Conservation (phyloP, 2,329 filamentous ascomycete species). For the Blumeria hordei region DNA sequence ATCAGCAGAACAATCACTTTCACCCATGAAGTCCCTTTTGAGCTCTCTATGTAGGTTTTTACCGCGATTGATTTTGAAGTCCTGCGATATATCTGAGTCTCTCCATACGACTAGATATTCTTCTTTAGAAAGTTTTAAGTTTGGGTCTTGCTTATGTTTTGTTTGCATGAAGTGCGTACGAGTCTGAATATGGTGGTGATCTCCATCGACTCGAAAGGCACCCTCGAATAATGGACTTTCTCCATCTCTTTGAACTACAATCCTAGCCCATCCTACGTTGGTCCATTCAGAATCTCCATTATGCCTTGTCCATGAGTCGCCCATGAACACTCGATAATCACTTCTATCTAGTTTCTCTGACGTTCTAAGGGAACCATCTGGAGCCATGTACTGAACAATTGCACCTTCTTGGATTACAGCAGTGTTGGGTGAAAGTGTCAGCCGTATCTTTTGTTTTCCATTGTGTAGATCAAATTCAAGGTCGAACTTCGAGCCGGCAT, state of each 20-base stretch:
- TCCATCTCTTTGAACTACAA: constrained; percentile 58
- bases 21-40: constrained; percentile 12
- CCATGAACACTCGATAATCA: constrained; percentile 66
- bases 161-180: constrained; percentile 49
- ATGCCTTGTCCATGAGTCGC: constrained; percentile 45
- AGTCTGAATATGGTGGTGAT: constrained; percentile 73
- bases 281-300: constrained; percentile 41
- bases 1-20: constrained; percentile 45
- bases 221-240: constrained; percentile 65
- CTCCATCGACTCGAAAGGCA: constrained; percentile 54
- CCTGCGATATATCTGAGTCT: constrained; percentile 50
- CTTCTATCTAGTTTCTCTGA: constrained; percentile 47
- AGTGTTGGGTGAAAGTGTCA: constrained; percentile 72
- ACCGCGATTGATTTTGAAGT: constrained; percentile 17
- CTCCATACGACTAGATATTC: constrained; percentile 82
- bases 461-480: constrained; percentile 54
- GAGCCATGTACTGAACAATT: constrained; percentile 43
- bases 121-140: constrained; percentile 23
- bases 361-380: constrained; percentile 41
- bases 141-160: constrained; percentile 46
- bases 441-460: constrained; percentile 43
- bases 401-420: constrained; percentile 64
- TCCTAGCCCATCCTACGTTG: constrained; percentile 65
- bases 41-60: constrained; percentile 25
- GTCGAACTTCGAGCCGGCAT: constrained; percentile 64